Conservation (phyloP, 805 yeast species). For the Tetrapisispora phaffii region DNA sequence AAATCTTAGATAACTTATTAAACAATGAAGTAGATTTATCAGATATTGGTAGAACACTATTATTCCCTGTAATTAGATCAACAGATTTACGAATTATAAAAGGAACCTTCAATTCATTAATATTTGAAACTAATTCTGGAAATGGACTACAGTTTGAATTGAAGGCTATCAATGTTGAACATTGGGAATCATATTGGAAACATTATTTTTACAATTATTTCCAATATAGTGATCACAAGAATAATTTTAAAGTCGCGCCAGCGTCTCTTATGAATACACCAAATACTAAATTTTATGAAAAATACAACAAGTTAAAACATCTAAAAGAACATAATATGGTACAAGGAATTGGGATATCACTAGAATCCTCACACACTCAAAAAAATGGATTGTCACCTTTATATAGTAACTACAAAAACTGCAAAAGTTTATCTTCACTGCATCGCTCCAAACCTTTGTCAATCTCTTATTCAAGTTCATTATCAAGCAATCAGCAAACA, state of each 20-base stretch:
- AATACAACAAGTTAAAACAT: background rate
- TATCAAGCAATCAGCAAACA: background rate
- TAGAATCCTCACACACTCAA: slow-evolving; percentile 1
- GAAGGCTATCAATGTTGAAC: slow-evolving; percentile 15
- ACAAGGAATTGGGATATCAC: slow-evolving; percentile 10
- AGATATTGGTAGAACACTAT: slow-evolving; percentile 19
- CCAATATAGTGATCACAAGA: slow-evolving; percentile 8
- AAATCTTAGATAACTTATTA: slow-evolving; percentile 9
- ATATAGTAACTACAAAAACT: background rate
- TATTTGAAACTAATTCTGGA: slow-evolving; percentile 16
- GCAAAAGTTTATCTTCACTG: slow-evolving; percentile 2
- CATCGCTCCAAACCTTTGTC: slow-evolving; percentile 19
- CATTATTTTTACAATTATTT: slow-evolving; percentile 5
- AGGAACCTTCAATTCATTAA: slow-evolving; percentile 6
- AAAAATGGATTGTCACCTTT: background rate
- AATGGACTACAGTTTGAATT: slow-evolving; percentile 14
- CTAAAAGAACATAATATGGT: slow-evolving; percentile 3
- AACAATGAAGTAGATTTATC: slow-evolving; percentile 8
- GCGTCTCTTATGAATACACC: background rate
- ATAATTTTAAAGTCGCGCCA: slow-evolving; percentile 4
- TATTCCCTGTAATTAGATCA: slow-evolving; percentile 20
- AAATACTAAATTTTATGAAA: background rate
- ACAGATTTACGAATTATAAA: slow-evolving; percentile 15
- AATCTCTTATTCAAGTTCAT: slow-evolving; percentile 8
- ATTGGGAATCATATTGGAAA: slow-evolving; percentile 25